These are phyloP conservation scores for Nannizziopsis arthrosporioides DNA, from an alignment of 2,329 filamentous ascomycete species.

Conservation along the genomic window DNA sequence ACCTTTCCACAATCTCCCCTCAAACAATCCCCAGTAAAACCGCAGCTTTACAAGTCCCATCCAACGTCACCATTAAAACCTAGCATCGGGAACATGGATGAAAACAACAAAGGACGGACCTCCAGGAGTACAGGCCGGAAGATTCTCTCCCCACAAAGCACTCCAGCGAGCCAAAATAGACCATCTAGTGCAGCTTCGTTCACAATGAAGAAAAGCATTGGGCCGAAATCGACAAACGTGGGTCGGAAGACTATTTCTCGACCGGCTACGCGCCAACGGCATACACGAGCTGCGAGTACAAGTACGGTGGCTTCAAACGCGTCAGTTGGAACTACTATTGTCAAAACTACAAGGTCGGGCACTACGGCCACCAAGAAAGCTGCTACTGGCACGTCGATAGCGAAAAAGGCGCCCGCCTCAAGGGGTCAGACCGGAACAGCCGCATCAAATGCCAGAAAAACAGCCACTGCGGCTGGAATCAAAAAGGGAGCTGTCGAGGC, in stretches of 20 bases:
- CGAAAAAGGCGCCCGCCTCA: slow-evolving; percentile 6
- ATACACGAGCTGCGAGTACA: slow-evolving; percentile 27
- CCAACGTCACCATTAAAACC: slow-evolving; percentile 53
- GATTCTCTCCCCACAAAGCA: slow-evolving; percentile 6
- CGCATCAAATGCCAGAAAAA: slow-evolving; percentile 27
- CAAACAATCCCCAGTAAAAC: slow-evolving; percentile 28
- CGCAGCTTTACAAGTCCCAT: slow-evolving; percentile 42
- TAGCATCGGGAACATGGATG: slow-evolving; percentile 27
- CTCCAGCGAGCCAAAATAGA: slow-evolving; percentile 1
- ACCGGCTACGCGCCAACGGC: slow-evolving; percentile 30
- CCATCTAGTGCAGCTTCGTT: slow-evolving; percentile 7
- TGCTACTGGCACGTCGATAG: slow-evolving; percentile 7
- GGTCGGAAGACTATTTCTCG: slow-evolving; percentile 22
- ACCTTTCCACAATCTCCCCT: slow-evolving; percentile 49
- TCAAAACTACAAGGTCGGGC: slow-evolving; percentile 20
- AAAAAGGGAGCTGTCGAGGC: slow-evolving; percentile 28
- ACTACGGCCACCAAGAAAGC: slow-evolving; percentile 24
- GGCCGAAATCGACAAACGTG: slow-evolving; percentile 10
- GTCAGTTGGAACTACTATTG: slow-evolving; percentile 31
- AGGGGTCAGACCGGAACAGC: slow-evolving; percentile 19
- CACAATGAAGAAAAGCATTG: slow-evolving; percentile 4
- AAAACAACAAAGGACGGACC: slow-evolving; percentile 4
- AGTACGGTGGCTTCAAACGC: slow-evolving; percentile 26
- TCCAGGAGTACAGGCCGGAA: slow-evolving; percentile 4
- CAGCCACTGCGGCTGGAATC: slow-evolving; percentile 23